Evolutionary conservation across 2,329 filamentous ascomycete genomes (phyloP), one percentile per base, ranked within the genome.

Genomic region (Penicillium fuscoglaucum): DNA sequence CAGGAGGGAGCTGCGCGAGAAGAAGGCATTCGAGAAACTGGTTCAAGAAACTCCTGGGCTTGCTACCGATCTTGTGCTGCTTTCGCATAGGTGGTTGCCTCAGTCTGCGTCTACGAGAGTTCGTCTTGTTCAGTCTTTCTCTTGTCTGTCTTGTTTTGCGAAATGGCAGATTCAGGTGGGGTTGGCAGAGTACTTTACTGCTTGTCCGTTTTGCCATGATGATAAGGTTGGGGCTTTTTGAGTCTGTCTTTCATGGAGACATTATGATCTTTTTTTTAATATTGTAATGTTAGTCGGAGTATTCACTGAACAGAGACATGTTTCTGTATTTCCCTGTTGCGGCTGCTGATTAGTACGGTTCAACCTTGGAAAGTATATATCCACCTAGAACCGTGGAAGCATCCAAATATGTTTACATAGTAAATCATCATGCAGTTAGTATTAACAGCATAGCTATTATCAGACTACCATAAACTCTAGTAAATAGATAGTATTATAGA

Each of bases 81-180:
- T 54, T 35, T 54, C 52, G n/a, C 43, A 35, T 3, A 37, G 26
- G 12, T 48, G 40, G 21, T 4, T 54, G 17, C 41, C 41, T 29
- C 31, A 46, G 19, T 26, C 31, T 17, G 33, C 33, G 1, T 47
- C 52, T 31, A 29, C 26, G 13, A 39, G 15, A 3, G 31, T 29
- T 21, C 43, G 52, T 17, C 24, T 54, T 2, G 43, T 54, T 5
- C 41, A 54, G 21, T 39, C 31, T 15, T 54, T 48, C n/a, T 19
- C 35, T 48, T 54, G 52, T 39, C 24, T 54, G 8, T 17, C 33
- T 48, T 54, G 52, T n/a, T 31, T 54, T n/a, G 43, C 43, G 2
- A 54, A 29, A 28, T 54, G 52, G 52, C 52, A 54, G 43, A 31
- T 54, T 5, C 7, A 48, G n/a, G 52, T 54, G 3, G 52, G 26